These are phyloP conservation scores for Eimeria falciformis DNA, from an alignment of 169 alveolate species.

Conservation along the genomic window DNA sequence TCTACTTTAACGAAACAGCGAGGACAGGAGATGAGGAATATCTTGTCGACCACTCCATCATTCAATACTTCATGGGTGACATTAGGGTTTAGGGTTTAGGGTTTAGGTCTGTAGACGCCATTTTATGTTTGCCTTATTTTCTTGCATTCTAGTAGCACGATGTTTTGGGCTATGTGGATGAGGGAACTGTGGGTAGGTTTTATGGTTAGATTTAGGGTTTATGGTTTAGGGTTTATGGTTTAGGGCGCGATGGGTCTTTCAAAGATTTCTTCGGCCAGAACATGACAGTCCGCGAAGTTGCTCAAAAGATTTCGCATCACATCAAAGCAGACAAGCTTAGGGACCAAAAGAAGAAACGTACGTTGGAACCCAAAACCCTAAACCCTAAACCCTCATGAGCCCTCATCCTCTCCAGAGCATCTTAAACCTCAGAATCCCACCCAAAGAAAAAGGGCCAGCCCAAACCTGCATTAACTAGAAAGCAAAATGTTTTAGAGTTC, in stretches of 20 bases:
- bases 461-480: not conserved
- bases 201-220: slow-evolving; percentile 1
- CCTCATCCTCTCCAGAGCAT: not conserved
- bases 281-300: slow-evolving; percentile 86
- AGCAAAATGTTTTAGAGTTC: slow-evolving; percentile 31
- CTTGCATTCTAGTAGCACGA: not conserved
- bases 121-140: not conserved
- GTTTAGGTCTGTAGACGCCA: not conserved
- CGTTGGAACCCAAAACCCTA: not conserved
- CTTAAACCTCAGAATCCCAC: slow-evolving; percentile 2
- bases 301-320: slow-evolving; percentile 15
- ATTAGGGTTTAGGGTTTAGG: slow-evolving; percentile 22
- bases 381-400: not conserved
- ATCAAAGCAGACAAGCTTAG: slow-evolving; percentile 44
- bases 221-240: not conserved
- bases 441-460: not conserved
- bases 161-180: not conserved
- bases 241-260: slow-evolving; percentile 88
- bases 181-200: not conserved
- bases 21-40: slow-evolving; percentile 84
- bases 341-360: slow-evolving; percentile 11
- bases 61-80: slow-evolving; percentile 88
- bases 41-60: slow-evolving; percentile 92
- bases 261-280: slow-evolving; percentile 93
- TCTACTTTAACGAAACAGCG: slow-evolving; percentile 82